Base-by-base conservation (phyloP, 768 basidiomycete species). In the Pisolithus albus region DNA sequence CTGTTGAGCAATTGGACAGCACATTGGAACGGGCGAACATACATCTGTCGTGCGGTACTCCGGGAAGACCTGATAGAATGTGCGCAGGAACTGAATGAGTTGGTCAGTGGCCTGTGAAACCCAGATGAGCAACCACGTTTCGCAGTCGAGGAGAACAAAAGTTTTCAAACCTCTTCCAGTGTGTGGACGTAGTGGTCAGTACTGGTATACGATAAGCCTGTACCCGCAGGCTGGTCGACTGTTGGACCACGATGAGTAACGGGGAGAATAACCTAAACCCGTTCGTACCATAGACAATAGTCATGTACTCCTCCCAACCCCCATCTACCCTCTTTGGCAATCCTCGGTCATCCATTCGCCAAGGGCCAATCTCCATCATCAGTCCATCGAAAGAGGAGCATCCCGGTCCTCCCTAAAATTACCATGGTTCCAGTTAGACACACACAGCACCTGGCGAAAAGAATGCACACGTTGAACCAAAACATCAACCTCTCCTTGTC, bases 191-290 rank as follows among this genome's bases (percentile, higher is more conserved):
- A 96, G 45, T 79, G 76, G 61, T 97, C 81, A 13, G 93, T 92
- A 52, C 87, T 83, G 18, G 88, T 82, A 61, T 90, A 93, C 1
- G 92, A 96, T 67, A 86, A 86, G 9, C 96, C 96, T 18, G 96
- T 97, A 8, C 95, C 96, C 4, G 89, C 90, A 43, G 96, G 96
- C 68, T 99, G 96, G 67, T 99, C 96, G 49, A 99, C 96, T 99
- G 62, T 21, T 15, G 28, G 39, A 47, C 5, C 13, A 44, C 58
- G 47, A 61, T 44, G 54, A 58, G 36, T 28, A 23, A 13, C 49
- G 39, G 54, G 38, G 15, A 40, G 38, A 30, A 16, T 21, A 46
- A 52, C 34, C 44, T 37, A 50, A n/a, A 18, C 24, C n/a, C 7
- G 15, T 21, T 72, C 88, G 63, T 59, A 97, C 95, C 71, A 60